Percentiles rank a stretch among this genome's conserved stretches.
Evolutionary conservation across 768 basidiomycete genomes (phyloP).

Genomic region (Boletus rufocinnamomeus): DNA sequence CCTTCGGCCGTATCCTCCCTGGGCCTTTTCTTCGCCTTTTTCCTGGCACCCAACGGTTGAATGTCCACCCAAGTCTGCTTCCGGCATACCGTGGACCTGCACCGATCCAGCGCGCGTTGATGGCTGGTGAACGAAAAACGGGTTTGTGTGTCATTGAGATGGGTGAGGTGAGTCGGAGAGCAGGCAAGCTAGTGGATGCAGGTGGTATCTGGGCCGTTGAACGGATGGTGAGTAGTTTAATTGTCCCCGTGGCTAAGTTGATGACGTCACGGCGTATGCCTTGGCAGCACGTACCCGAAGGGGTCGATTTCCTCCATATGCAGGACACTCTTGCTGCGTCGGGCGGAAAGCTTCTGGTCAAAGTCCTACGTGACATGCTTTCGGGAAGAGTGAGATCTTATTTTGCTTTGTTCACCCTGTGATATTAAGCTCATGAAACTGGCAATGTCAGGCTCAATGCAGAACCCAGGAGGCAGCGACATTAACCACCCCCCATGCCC

Average conservation of each 20-base stretch:
- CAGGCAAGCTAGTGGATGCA: constrained; percentile 66
- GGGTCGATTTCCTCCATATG: constrained; percentile 54
- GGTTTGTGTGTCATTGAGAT: constrained; percentile 84
- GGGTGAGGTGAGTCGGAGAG: constrained; percentile 52
- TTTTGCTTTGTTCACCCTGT: neutral
- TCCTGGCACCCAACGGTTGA: constrained; percentile 58
- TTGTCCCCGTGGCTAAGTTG: neutral
- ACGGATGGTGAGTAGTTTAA: constrained; percentile 49
- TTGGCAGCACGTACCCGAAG: constrained; percentile 52
- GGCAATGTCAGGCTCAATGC: constrained; percentile 45
- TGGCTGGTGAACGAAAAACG: constrained; percentile 64
- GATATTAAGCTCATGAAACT: neutral
- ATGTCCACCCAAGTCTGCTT: constrained; percentile 88
- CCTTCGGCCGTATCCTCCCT: constrained; percentile 87
- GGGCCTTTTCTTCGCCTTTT: constrained; percentile 62
- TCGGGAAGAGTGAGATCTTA: constrained; percentile 47
- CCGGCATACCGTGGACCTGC: constrained; percentile 89
- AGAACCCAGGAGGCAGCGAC: constrained; percentile 44
- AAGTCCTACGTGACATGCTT: constrained; percentile 65
- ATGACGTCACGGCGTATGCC: neutral
- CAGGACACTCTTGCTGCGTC: constrained; percentile 57
- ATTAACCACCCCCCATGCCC: constrained; percentile 49
- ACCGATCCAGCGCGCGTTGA: constrained; percentile 82
- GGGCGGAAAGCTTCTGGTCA: constrained; percentile 73
- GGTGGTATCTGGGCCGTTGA: constrained; percentile 67